These are phyloP conservation scores for Populus simonii DNA, from an alignment of 345 rosid genomes.

Conservation along the genomic window DNA sequence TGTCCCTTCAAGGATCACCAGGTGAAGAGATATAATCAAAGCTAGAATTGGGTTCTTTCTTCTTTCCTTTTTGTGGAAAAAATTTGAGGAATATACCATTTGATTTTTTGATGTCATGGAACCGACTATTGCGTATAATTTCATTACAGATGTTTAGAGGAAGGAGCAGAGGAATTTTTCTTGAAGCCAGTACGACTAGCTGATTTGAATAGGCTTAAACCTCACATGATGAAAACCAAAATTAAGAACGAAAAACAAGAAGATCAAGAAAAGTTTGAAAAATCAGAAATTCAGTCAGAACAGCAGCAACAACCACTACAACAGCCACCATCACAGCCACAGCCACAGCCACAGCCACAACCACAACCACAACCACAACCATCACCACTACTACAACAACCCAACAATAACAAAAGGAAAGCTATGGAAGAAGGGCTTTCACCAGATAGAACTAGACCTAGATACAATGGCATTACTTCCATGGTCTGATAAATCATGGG, in stretches of 20 bases:
- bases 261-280: slow-evolving; percentile 18
- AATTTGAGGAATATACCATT: not conserved
- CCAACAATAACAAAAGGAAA: slow-evolving; percentile 52
- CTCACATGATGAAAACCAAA: slow-evolving; percentile 53
- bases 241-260: slow-evolving; percentile 20
- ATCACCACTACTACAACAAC: not conserved
- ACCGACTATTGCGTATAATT: not conserved
- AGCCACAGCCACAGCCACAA: not conserved
- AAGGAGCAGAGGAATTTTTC: slow-evolving; percentile 74
- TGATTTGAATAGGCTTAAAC: slow-evolving; percentile 53
- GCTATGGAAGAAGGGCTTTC: slow-evolving; percentile 53
- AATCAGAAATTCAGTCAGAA: slow-evolving; percentile 9
- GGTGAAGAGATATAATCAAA: slow-evolving; percentile 28
- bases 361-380: slow-evolving; percentile 1
- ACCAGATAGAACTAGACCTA: slow-evolving; percentile 48
- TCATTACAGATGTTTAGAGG: slow-evolving; percentile 57
- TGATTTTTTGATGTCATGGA: not conserved
- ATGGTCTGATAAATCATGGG: slow-evolving; percentile 22
- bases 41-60: not conserved
- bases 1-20: slow-evolving; percentile 64
- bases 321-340: too few species aligned
- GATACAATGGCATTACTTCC: slow-evolving; percentile 41
- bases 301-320: not conserved
- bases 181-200: slow-evolving; percentile 57
- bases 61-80: not conserved